These are phyloP conservation scores for Penstemon newberryi DNA, from an alignment of 257 asterid genomes.

Conservation along the genomic window DNA sequence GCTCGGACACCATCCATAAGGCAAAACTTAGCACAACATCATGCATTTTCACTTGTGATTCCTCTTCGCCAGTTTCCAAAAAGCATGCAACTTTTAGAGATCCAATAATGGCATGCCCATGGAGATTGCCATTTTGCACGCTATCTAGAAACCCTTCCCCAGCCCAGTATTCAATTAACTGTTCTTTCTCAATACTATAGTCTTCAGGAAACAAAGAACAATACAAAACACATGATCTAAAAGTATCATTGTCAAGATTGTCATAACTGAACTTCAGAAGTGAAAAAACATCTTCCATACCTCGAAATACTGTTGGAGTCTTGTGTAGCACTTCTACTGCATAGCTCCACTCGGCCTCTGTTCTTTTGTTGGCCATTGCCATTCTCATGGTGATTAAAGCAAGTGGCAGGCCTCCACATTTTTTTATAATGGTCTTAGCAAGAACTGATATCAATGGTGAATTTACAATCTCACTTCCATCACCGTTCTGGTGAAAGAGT, in stretches of 20 bases:
- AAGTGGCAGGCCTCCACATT: constrained; percentile 57
- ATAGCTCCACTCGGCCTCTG: constrained; percentile 43
- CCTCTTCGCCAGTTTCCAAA: constrained; percentile 47
- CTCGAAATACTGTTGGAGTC: constrained; percentile 49
- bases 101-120: constrained; percentile 45
- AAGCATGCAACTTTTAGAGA: constrained; percentile 47
- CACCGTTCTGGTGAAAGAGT: constrained; percentile 44
- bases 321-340: constrained; percentile 41
- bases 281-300: constrained; percentile 52
- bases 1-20: too few relatives aligned
- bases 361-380: constrained; percentile 49
- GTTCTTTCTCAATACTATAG: constrained; percentile 45
- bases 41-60: constrained; percentile 49
- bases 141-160: constrained; percentile 48
- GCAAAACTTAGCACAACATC: constrained; percentile 35
- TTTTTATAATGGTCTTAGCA: constrained; percentile 42
- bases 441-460: constrained; percentile 24
- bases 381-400: constrained; percentile 52
- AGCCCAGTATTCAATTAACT: constrained; percentile 48
- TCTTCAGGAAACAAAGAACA: constrained; percentile 51
- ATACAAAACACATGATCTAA: constrained; percentile 41
- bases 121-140: constrained; percentile 28
- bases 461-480: constrained; percentile 28
- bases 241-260: constrained; percentile 36
- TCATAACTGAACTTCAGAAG: constrained; percentile 48